Evolutionary conservation across 1,284 basidiomycete genomes (phyloP).

Genomic region (Sanghuangporus weigelae): DNA sequence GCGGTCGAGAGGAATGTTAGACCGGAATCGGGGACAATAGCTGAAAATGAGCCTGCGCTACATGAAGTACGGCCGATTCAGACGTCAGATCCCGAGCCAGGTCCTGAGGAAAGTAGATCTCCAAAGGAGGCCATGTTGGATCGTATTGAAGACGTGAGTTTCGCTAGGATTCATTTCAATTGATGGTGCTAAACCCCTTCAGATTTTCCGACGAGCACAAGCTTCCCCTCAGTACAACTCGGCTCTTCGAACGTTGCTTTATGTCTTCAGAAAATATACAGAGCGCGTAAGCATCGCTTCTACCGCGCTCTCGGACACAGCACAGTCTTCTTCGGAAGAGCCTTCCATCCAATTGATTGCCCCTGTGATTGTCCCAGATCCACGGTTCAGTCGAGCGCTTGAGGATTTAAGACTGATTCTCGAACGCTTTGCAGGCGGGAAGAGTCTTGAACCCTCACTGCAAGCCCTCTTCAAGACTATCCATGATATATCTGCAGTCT

Average conservation of each 20-base stretch:
- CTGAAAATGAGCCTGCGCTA: conserved; percentile 12
- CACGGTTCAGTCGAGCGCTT: conserved; percentile 28
- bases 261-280: conserved; percentile 38
- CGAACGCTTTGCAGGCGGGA: conserved; percentile 37
- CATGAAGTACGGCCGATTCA: background rate
- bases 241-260: conserved; percentile 36
- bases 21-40: conserved; percentile 13
- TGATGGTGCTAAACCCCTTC: background rate
- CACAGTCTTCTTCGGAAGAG: conserved; percentile 12
- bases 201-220: conserved; percentile 38
- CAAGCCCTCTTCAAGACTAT: conserved; percentile 24
- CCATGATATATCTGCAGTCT: conserved; percentile 20
- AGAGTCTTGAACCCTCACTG: conserved; percentile 33
- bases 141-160: conserved; percentile 21
- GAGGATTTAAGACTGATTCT: conserved; percentile 33
- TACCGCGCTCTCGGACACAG: conserved; percentile 20
- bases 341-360: conserved; percentile 19
- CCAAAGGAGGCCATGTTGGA: conserved; percentile 16
- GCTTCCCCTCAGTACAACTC: conserved; percentile 31
- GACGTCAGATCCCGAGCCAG: background rate
- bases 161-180: conserved; percentile 1
- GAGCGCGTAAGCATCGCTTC: conserved; percentile 26
- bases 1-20: conserved; percentile 21
- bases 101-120: conserved; percentile 12
- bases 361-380: conserved; percentile 27